Conservation (phyloP, 495 filamentous ascomycete species). For the Penicillium macrosclerotiorum region DNA sequence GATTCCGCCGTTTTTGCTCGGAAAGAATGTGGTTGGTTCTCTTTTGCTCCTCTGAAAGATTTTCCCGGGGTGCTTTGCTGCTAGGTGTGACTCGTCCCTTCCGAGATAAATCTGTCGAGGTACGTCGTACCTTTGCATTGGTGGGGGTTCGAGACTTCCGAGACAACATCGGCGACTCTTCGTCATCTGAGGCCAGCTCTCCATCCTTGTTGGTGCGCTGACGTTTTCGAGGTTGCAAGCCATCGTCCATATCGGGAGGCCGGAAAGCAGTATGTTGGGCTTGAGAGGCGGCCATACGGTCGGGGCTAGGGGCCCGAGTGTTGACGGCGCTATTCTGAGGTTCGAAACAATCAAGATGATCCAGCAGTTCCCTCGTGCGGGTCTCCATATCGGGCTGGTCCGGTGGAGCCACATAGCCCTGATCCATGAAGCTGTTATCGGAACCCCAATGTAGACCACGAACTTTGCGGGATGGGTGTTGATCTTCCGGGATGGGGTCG, state of each 20-base stretch:
- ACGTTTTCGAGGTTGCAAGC: conserved; percentile 33
- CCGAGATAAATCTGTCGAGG: conserved; percentile 31
- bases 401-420: conserved; percentile 54
- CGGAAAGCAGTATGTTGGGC: conserved; percentile 7
- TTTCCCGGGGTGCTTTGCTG: conserved; percentile 61
- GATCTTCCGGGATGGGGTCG: conserved; percentile 39
- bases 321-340: conserved; percentile 52
- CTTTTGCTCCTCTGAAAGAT: conserved; percentile 81
- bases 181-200: conserved; percentile 39
- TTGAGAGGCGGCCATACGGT: conserved; percentile 21
- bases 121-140: conserved; percentile 27
- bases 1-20: conserved; percentile 78
- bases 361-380: conserved; percentile 50
- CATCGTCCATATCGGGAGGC: conserved; percentile 21
- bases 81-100: conserved; percentile 31
- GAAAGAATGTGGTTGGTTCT: conserved; percentile 84
- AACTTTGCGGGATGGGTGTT: conserved; percentile 38
- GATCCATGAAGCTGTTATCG: conserved; percentile 58
- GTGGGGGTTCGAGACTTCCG: conserved; percentile 49
- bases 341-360: conserved; percentile 53
- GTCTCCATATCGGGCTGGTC: conserved; percentile 56
- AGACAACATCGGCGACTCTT: conserved; percentile 39
- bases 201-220: conserved; percentile 36
- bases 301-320: conserved; percentile 59
- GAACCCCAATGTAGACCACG: conserved; percentile 62